Percentiles rank a stretch among this genome's conserved stretches.
phyloP scores from a whole-genome alignment of 2,329 filamentous ascomycete genomes.

The Sclerotinia minor region DNA sequence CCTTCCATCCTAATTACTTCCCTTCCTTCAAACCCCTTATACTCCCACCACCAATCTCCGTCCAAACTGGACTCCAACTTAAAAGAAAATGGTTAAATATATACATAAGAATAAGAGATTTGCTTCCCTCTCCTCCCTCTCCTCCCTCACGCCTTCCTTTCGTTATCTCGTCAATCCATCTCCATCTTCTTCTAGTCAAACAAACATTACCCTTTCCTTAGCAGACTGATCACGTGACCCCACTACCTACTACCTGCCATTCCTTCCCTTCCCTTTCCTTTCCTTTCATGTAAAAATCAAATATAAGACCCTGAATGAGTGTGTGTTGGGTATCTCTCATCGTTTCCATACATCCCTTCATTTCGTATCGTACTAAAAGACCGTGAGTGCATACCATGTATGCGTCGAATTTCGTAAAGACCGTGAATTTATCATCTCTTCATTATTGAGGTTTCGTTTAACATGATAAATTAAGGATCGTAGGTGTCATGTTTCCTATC shows the following conservation, averaged over 20 bases:
- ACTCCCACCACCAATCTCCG: no score
- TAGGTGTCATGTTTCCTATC: neutral
- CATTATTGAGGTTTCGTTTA: neutral
- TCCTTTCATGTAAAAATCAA: neutral
- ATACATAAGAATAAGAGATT: no score
- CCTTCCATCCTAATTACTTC: no score
- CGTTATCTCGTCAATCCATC: no score
- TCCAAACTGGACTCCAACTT: no score
- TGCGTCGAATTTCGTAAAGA: neutral
- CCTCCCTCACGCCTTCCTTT: no score
- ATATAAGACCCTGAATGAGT: slow-evolving; percentile 1
- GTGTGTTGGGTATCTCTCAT: neutral
- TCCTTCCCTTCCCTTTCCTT: neutral
- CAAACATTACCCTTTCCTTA: slow-evolving; percentile 19
- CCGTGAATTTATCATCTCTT: neutral
- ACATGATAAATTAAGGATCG: neutral
- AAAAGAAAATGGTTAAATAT: no score
- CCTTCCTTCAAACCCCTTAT: no score
- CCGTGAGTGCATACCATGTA: neutral
- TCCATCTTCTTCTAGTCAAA: neutral
- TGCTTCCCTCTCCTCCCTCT: no score
- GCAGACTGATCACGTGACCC: neutral
- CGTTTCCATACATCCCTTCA: neutral
- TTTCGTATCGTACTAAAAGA: neutral
- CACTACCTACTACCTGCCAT: neutral